phyloP scores from a whole-genome alignment of 306 rosid genomes.

The Ammopiptanthus mongolicus region DNA sequence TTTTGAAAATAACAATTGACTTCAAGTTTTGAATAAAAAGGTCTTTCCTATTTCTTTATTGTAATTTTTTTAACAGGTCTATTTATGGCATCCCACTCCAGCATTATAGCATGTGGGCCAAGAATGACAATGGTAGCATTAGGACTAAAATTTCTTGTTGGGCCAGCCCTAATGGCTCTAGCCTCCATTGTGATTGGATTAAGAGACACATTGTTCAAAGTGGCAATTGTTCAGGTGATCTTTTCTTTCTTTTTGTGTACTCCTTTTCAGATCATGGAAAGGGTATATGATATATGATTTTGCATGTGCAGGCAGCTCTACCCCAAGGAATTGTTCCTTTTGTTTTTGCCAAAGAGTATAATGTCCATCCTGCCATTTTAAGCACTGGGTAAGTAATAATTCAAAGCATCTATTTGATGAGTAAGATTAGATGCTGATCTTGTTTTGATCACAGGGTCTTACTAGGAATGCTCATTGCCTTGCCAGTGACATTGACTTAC shows the following conservation, averaged over 20 bases:
- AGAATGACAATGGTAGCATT: constrained; percentile 58
- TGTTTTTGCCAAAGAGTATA: constrained; percentile 88
- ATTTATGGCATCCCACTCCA: constrained; percentile 77
- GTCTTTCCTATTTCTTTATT: constrained; percentile 17
- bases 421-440: constrained; percentile 20
- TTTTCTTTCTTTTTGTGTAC: not conserved
- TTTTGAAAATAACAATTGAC: not conserved
- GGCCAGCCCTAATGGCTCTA: constrained; percentile 79
- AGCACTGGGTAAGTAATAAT: constrained; percentile 73
- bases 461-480: constrained; percentile 81
- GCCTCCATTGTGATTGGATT: constrained; percentile 68
- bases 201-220: constrained; percentile 48
- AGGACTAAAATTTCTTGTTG: constrained; percentile 70
- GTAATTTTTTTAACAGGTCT: constrained; percentile 35
- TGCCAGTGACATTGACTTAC: constrained; percentile 79
- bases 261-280: not conserved
- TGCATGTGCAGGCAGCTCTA: constrained; percentile 70
- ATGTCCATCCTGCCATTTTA: constrained; percentile 66
- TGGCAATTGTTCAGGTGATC: constrained; percentile 75
- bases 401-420: not conserved
- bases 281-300: not conserved
- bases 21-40: constrained; percentile 15
- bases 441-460: constrained; percentile 63
- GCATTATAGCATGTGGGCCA: constrained; percentile 71
- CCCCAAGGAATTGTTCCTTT: constrained; percentile 99